Evolutionary conservation across 202 grass and related monocot genomes (phyloP).

Genomic region (Carex sylvatica): DNA sequence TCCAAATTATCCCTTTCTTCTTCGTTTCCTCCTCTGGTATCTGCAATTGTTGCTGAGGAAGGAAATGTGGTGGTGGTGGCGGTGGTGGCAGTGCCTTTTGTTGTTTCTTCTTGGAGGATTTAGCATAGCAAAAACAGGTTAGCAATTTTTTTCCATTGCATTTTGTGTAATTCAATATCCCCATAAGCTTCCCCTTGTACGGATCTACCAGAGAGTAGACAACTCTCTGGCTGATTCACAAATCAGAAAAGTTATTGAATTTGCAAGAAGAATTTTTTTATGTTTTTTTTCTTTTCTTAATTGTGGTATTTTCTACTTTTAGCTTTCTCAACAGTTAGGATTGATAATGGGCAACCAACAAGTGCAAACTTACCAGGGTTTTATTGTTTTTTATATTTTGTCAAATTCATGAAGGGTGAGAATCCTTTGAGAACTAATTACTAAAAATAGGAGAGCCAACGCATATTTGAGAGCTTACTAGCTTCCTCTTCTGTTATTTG

Average conservation of each 20-base stretch:
- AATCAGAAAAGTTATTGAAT: neutral
- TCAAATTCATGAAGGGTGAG: neutral
- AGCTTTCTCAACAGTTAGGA: neutral
- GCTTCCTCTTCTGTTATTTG: neutral
- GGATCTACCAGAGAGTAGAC: neutral
- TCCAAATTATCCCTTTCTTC: constrained; percentile 29
- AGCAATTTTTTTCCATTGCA: constrained; percentile 13
- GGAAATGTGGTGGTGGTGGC: neutral
- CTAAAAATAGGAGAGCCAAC: constrained; percentile 11
- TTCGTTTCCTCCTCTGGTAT: constrained; percentile 13
- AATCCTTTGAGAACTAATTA: neutral
- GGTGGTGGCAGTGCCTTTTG: neutral
- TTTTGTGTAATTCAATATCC: constrained; percentile 31
- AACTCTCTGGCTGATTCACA: neutral
- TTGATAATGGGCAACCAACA: neutral
- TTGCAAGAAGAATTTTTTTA: neutral
- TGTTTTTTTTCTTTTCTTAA: neutral
- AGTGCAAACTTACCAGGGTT: neutral
- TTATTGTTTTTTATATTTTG: neutral
- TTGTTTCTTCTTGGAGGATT: constrained; percentile 10
- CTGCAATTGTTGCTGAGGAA: neutral
- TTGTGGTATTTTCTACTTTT: constrained; percentile 25
- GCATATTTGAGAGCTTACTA: neutral
- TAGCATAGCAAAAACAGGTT: constrained; percentile 1
- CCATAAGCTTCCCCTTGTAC: constrained; percentile 14